Conservation (phyloP, 208 protist species). For the Strigomonas culicis region DNA sequence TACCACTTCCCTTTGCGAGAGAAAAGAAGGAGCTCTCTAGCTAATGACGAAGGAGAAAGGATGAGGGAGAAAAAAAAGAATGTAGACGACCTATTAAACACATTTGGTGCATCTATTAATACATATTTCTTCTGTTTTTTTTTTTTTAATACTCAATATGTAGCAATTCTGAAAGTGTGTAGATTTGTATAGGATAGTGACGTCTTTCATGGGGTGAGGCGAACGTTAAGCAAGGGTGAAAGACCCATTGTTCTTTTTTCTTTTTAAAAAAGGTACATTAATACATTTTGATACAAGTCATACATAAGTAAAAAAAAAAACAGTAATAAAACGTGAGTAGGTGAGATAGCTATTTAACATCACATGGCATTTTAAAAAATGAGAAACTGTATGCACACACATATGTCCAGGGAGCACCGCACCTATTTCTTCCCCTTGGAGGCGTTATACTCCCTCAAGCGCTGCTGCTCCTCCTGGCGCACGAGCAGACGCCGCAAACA, state of each 20-base stretch:
- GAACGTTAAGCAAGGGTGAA: neutral
- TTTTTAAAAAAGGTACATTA: neutral
- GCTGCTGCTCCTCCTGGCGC: conserved; percentile 49
- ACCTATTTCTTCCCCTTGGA: conserved; percentile 11
- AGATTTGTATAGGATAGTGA: neutral
- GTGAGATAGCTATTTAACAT: neutral
- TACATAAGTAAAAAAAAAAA: neutral
- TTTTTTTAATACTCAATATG: too few species aligned
- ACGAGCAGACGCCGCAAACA: conserved; percentile 48
- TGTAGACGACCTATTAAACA: too few species aligned
- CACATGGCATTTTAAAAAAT: neutral
- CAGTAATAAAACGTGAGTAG: neutral
- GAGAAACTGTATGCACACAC: neutral
- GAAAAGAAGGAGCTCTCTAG: too few species aligned
- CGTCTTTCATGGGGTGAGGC: neutral
- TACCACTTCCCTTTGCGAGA: too few species aligned
- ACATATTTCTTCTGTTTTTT: too few species aligned
- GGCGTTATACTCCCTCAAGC: conserved; percentile 34
- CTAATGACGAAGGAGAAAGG: too few species aligned
- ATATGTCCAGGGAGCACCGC: neutral
- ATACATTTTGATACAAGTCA: neutral
- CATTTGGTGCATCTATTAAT: too few species aligned
- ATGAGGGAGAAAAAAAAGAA: too few species aligned
- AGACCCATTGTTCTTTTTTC: neutral
- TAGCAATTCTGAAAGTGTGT: too few species aligned